Evolutionary conservation across 2,329 filamentous ascomycete species (phyloP).

Genomic region (Aspergillus aculeatus): DNA sequence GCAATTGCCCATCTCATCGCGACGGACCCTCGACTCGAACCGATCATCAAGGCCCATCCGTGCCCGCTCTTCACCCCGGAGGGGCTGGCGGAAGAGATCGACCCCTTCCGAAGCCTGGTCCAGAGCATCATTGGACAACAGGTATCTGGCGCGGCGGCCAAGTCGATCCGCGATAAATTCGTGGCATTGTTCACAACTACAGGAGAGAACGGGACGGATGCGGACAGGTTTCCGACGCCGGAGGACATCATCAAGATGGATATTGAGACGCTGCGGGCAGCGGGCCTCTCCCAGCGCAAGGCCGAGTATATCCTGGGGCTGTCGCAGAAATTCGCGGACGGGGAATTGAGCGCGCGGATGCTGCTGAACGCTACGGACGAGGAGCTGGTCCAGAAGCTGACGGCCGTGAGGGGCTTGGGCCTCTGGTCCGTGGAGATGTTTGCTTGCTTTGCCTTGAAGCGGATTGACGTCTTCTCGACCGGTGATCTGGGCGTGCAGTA

Average conservation of each 20-base stretch:
- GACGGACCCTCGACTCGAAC: conserved; percentile 69
- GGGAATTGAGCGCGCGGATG: conserved; percentile 73
- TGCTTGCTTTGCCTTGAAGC: conserved; percentile 89
- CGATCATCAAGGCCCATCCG: conserved; percentile 69
- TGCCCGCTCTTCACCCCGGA: conserved; percentile 79
- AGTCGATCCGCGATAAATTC: conserved; percentile 84
- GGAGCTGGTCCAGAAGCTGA: conserved; percentile 76
- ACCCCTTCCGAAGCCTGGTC: conserved; percentile 80
- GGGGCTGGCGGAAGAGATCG: conserved; percentile 78
- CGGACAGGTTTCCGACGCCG: conserved; percentile 68
- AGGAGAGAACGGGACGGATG: conserved; percentile 22
- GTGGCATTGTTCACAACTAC: conserved; percentile 64
- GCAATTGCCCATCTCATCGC: conserved; percentile 72
- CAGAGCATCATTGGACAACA: conserved; percentile 95
- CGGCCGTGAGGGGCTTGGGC: conserved; percentile 82
- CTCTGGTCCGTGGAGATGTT: conserved; percentile 98
- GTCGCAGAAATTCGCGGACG: conserved; percentile 73
- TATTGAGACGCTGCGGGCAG: conserved; percentile 70
- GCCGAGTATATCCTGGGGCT: conserved; percentile 91
- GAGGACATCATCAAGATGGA: conserved; percentile 65
- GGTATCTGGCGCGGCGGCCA: conserved; percentile 88
- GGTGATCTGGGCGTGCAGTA: conserved; percentile 90
- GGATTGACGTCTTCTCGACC: conserved; percentile 88
- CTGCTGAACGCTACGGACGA: conserved; percentile 79
- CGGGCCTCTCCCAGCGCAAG: conserved; percentile 89